Percentiles rank a stretch among this genome's conserved stretches.
Evolutionary conservation across 2,329 filamentous ascomycete genomes (phyloP).

Genomic region (Colletotrichum phormii): DNA sequence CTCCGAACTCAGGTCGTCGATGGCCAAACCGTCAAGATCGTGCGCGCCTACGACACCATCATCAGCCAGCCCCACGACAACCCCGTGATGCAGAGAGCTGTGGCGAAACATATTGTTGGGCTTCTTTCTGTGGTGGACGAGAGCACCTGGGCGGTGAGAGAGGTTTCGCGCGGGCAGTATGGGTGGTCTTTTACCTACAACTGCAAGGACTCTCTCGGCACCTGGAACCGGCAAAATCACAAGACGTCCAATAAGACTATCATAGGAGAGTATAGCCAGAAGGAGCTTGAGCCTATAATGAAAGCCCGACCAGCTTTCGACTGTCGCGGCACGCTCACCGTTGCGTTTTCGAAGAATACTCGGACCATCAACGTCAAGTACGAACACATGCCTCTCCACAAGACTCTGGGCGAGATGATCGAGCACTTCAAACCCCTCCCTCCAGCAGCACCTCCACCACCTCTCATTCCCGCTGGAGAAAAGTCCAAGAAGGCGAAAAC

Average conservation of each 20-base stretch:
- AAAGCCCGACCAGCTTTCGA: slow-evolving; percentile 70
- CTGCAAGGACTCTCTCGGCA: slow-evolving; percentile 64
- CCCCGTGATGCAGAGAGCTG: slow-evolving; percentile 59
- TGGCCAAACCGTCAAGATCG: slow-evolving; percentile 48
- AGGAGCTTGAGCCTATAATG: slow-evolving; percentile 58
- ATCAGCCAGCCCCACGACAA: slow-evolving; percentile 62
- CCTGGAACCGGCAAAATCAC: slow-evolving; percentile 61
- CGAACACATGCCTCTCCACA: slow-evolving; percentile 68
- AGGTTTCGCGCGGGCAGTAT: slow-evolving; percentile 56
- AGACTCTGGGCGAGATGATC: slow-evolving; percentile 62
- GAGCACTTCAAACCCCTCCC: slow-evolving; percentile 60
- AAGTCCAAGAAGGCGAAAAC: slow-evolving; percentile 44
- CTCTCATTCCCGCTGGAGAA: slow-evolving; percentile 37
- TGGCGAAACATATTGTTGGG: slow-evolving; percentile 61
- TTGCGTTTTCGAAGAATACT: slow-evolving; percentile 61
- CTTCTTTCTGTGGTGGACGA: slow-evolving; percentile 58
- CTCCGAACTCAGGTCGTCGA: slow-evolving; percentile 38
- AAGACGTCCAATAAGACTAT: slow-evolving; percentile 53
- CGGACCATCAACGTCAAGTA: slow-evolving; percentile 65
- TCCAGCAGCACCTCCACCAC: slow-evolving; percentile 42
- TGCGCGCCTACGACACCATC: slow-evolving; percentile 59
- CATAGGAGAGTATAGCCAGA: slow-evolving; percentile 62
- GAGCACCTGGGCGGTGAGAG: slow-evolving; percentile 60
- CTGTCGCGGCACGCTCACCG: slow-evolving; percentile 63
- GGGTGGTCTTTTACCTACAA: slow-evolving; percentile 67